phyloP scores from a whole-genome alignment of 140 eudicot genomes.

The Senecio squalidus region DNA sequence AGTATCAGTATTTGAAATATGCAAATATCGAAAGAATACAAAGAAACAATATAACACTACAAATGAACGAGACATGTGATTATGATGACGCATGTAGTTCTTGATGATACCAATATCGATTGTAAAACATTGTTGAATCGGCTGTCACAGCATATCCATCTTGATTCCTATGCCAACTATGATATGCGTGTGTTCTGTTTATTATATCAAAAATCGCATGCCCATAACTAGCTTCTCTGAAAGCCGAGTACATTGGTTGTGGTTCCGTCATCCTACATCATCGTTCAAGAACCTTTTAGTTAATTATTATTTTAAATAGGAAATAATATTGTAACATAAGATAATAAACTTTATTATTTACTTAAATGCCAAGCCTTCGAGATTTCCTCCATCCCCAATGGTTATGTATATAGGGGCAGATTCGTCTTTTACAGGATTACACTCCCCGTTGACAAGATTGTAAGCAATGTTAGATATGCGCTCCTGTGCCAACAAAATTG shows the following conservation, averaged over 20 bases:
- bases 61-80: background rate
- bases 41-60: slow-evolving; percentile 1
- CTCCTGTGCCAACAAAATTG: slow-evolving; percentile 29
- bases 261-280: slow-evolving; percentile 57
- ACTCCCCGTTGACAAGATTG: slow-evolving; percentile 47
- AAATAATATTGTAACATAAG: background rate
- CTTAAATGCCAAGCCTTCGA: slow-evolving; percentile 64
- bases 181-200: slow-evolving; percentile 74
- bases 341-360: slow-evolving; percentile 18
- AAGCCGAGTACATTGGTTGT: slow-evolving; percentile 82
- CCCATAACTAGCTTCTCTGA: slow-evolving; percentile 76
- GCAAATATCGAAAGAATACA: background rate
- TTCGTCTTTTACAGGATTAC: slow-evolving; percentile 47
- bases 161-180: slow-evolving; percentile 80
- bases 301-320: background rate
- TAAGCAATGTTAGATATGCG: slow-evolving; percentile 59
- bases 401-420: slow-evolving; percentile 80
- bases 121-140: slow-evolving; percentile 57
- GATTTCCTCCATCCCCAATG: slow-evolving; percentile 83
- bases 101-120: slow-evolving; percentile 49
- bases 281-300: background rate
- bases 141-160: slow-evolving; percentile 55
- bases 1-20: slow-evolving; percentile 1
- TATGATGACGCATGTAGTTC: slow-evolving; percentile 28
- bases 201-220: slow-evolving; percentile 63